Evolutionary conservation across 1,139 yeast genomes (phyloP).

Genomic region (Arxiozyma heterogenica): DNA sequence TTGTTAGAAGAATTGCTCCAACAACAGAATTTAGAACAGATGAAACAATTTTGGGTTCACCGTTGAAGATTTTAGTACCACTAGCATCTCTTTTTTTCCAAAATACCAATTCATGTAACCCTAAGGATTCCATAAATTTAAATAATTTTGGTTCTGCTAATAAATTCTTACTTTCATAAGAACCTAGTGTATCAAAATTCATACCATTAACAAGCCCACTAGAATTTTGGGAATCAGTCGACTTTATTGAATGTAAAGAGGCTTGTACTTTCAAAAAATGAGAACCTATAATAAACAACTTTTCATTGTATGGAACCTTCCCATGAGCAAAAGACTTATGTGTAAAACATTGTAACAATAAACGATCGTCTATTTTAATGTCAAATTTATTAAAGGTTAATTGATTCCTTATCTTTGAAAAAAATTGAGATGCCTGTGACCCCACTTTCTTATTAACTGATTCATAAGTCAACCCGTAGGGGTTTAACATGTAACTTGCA

Average conservation of each 20-base stretch:
- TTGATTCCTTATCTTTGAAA: constrained; percentile 13
- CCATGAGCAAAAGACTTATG: constrained; percentile 95
- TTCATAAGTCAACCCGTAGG: constrained; percentile 44
- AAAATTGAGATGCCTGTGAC: background rate
- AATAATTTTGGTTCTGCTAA: constrained; percentile 45
- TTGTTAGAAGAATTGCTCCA: constrained; percentile 67
- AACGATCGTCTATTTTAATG: constrained; percentile 19
- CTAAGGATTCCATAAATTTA: constrained; percentile 41
- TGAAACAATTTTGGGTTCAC: constrained; percentile 53
- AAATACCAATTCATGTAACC: constrained; percentile 51
- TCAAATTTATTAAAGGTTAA: constrained; percentile 32
- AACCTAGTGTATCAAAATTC: constrained; percentile 59
- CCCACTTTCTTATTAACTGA: background rate
- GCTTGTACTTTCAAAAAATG: constrained; percentile 57
- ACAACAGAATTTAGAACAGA: constrained; percentile 66
- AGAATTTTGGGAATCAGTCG: constrained; percentile 17
- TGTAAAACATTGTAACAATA: constrained; percentile 71
- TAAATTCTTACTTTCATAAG: constrained; percentile 43
- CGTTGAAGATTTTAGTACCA: constrained; percentile 43
- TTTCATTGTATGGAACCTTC: constrained; percentile 77
- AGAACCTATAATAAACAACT: constrained; percentile 68
- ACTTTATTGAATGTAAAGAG: constrained; percentile 39
- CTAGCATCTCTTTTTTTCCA: constrained; percentile 58
- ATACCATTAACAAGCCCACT: constrained; percentile 37
- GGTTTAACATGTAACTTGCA: constrained; percentile 46